Evolutionary conservation across 2,329 filamentous ascomycete genomes (phyloP), one percentile per base, ranked within the genome.

Genomic region (Ceratocystis alfenasii): DNA sequence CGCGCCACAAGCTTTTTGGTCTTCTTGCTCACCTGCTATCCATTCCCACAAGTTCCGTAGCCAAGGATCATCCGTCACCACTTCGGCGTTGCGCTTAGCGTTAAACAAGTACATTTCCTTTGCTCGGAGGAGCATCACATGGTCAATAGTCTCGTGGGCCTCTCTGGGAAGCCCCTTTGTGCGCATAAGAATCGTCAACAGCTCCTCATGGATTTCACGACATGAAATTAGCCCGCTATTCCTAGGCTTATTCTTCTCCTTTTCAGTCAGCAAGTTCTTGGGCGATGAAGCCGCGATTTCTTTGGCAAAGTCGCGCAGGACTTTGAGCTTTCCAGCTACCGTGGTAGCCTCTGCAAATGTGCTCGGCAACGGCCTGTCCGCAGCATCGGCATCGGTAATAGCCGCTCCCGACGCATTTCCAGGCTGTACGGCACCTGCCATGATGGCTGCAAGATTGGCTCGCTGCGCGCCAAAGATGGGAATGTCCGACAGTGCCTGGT

Each of bases 31-130:
- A 85, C 87, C 84, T 67, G 82, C 80, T 61, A 92, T 79, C 80
- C 88, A 89, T 60, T 84, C 82, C 90, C 90, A 95, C n/a, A 89
- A 77, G 66, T 88, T 87, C 66, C 85, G 81, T n/a, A 93, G 77
- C 83, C 88, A 89, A 36, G 82, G 83, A 71, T 92, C 86, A 68
- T 90, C 87, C 5, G 80, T 78, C 1, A 88, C 80, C n/a, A 92
- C 81, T 5, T 80, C 75, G 68, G 82, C 81, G 71, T 94, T 94
- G 61, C 78, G 81, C 17, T 76, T 75, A 67, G 84, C 85, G 70
- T 91, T 78, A 68, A 87, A 86, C 0, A 87, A 74, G 68, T 87
- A 87, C 65, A 78, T 81, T 70, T 84, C 83, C 68, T 81, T 82
- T 6, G 83, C 82, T 17, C 85, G 81, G 46, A 83, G 74, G 8